Conservation (phyloP, 345 rosid genomes). For the Eucalyptus decipiens region DNA sequence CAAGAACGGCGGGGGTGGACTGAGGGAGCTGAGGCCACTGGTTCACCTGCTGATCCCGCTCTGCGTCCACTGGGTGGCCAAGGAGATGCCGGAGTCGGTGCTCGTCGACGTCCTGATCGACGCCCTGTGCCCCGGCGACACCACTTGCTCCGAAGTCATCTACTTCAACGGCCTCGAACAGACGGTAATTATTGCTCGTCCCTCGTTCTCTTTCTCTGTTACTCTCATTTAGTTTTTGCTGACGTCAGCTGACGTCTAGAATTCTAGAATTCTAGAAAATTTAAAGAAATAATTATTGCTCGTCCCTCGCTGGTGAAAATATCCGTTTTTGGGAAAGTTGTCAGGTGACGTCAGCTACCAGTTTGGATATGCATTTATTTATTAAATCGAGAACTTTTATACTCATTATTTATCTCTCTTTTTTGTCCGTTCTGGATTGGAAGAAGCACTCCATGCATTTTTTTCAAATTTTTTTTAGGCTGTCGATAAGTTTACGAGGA, state of each 20-base stretch:
- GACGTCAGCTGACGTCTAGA: no score
- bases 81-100: conserved; percentile 50
- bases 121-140: conserved; percentile 35
- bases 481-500: neutral
- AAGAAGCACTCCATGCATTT: neutral
- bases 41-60: conserved; percentile 31
- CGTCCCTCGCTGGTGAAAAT: rapidly evolving
- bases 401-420: neutral
- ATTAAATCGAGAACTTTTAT: neutral
- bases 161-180: conserved; percentile 40
- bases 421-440: neutral
- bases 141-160: conserved; percentile 39
- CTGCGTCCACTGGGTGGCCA: conserved; percentile 39
- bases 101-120: conserved; percentile 40
- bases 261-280: no score
- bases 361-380: neutral
- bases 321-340: neutral
- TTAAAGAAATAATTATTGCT: no score
- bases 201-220: neutral
- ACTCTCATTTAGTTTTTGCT: neutral
- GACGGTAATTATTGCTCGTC: conserved; percentile 7
- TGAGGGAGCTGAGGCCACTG: conserved; percentile 28
- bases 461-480: neutral
- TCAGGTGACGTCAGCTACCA: neutral
- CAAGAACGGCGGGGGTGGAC: neutral